Conservation (phyloP, 352 stramenopile species). For the Globisporangium canariense region DNA sequence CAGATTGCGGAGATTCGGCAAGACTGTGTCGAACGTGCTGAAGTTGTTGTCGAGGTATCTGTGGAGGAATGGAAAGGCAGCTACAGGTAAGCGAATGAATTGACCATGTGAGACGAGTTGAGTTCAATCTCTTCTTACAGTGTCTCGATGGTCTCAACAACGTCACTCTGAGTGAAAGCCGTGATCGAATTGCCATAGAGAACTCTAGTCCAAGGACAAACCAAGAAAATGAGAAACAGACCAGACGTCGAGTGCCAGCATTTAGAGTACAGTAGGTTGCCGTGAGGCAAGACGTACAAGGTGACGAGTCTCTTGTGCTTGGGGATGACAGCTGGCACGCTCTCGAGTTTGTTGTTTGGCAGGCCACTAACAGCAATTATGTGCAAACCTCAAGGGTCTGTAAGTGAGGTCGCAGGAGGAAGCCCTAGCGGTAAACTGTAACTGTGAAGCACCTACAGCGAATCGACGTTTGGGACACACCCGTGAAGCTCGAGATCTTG, state of each 20-base stretch:
- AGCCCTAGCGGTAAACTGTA: not conserved
- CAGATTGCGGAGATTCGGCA: constrained; percentile 10
- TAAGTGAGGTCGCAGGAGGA: not conserved
- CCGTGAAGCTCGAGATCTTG: not conserved
- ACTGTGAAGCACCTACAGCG: not conserved
- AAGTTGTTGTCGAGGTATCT: constrained; percentile 7
- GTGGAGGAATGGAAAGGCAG: not conserved
- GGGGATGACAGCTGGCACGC: not conserved
- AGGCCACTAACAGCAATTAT: not conserved
- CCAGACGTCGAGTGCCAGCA: not conserved
- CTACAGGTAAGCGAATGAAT: no score
- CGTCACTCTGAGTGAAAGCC: not conserved
- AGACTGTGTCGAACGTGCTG: not conserved
- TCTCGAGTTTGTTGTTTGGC: constrained; percentile 4
- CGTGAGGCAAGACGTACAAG: not conserved
- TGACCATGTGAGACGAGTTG: no score
- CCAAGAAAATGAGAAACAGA: not conserved
- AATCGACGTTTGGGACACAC: not conserved
- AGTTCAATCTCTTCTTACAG: not conserved
- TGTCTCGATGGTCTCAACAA: not conserved
- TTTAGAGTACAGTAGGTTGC: not conserved
- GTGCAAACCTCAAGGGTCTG: not conserved
- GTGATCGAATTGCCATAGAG: not conserved
- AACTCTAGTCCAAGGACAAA: not conserved
- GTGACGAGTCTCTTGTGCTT: not conserved